Conservation (phyloP, 129 eudicot genomes). For the Gnaphalium uliginosum region DNA sequence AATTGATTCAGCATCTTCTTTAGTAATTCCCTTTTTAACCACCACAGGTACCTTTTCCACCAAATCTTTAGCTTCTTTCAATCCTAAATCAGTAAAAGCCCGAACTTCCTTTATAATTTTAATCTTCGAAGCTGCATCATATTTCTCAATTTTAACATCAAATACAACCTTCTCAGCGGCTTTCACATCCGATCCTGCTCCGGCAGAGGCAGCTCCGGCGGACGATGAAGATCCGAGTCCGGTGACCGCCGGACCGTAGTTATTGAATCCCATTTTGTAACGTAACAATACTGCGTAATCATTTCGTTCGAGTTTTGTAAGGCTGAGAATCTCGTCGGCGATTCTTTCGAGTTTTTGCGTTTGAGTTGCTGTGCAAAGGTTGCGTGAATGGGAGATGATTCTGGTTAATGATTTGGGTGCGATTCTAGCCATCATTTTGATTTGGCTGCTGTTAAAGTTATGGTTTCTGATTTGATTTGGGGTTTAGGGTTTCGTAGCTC, state of each 20-base stretch:
- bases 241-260: conserved; percentile 59
- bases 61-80: conserved; percentile 87
- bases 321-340: conserved; percentile 76
- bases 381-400: conserved; percentile 19
- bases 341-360: conserved; percentile 64
- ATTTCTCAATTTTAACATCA: conserved; percentile 79
- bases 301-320: conserved; percentile 63
- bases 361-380: conserved; percentile 48
- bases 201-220: conserved; percentile 35
- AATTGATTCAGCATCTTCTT: conserved; percentile 75
- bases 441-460: background rate
- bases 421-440: conserved; percentile 26
- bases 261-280: conserved; percentile 68
- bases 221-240: conserved; percentile 40
- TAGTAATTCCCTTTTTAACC: conserved; percentile 77
- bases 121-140: conserved; percentile 73
- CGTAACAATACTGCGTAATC: conserved; percentile 70
- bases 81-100: conserved; percentile 70
- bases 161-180: conserved; percentile 65
- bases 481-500: background rate
- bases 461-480: conserved; percentile 12
- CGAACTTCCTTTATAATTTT: conserved; percentile 88
- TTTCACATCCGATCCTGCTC: conserved; percentile 31
- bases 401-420: conserved; percentile 32
- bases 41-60: conserved; percentile 82